Evolutionary conservation across 495 filamentous ascomycete species (phyloP), one percentile per base, ranked within the genome.

Genomic region (Talaromyces ruber): DNA sequence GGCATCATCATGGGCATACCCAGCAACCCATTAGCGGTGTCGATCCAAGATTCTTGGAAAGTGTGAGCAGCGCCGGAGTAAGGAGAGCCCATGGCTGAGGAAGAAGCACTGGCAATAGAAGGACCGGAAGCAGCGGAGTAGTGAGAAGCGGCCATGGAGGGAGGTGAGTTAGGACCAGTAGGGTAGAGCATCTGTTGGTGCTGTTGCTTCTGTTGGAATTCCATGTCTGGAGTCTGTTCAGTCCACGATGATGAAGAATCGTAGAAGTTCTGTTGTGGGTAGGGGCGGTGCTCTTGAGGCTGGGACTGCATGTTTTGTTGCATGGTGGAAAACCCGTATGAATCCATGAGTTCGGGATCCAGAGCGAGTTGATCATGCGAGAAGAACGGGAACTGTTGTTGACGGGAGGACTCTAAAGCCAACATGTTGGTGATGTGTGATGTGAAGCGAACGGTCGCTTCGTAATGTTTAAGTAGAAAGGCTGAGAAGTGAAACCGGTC

Each of bases 81-180:
- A 21, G 92, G 92, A 8, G 92, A 97, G 32, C 88, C 90, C 66
- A 90, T 87, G 32, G 86, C 82, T 4, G 92, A 96, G 2, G 92
- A 94, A 16, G 89, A 81, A 12, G 88, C 86, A 67, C 84, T 86
- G 26, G 81, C 80, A 61, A 82, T 78, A 14, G 90, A 93, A 14
- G 86, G 83, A 1, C 82, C 87, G 3, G 91, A 94, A 26, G 88
- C 86, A 60, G 87, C 90, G 64, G 69, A 34, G 4, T 69, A 63
- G 24, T 76, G 65, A 6, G 71, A 70, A 18, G 66, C 63, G 26
- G 72, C 60, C 26, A 72, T 59, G 0, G 74, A 66, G 11, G 75
- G 72, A 39, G 76, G 73, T 21, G 76, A 76, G 5, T 67, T 64
- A 8, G 76, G 74, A 68, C 74, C 67, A n/a, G 71, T 65, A 32